Percentiles rank a stretch among this genome's conserved stretches.
Conservation (phyloP, 352 stramenopile genomes). For the Paralagenidium karlingii region DNA sequence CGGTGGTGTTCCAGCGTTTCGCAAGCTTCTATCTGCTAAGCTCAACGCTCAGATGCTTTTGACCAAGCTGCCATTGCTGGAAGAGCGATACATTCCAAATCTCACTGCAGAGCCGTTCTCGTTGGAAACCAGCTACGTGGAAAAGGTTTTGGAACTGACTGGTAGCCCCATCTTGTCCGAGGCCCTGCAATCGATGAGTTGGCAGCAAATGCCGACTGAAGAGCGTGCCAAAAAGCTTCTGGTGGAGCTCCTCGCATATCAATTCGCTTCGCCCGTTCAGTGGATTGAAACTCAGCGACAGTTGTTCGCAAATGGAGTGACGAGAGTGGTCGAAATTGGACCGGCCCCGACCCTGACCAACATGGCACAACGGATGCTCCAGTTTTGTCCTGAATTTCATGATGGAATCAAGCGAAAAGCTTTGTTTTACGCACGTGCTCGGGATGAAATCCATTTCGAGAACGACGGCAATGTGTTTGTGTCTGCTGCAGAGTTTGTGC, state of each 20-base stretch:
- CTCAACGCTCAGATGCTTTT: slow-evolving; percentile 55
- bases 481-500: slow-evolving; percentile 42
- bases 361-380: slow-evolving; percentile 69
- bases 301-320: slow-evolving; percentile 51
- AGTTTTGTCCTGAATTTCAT: no score
- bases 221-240: slow-evolving; percentile 65
- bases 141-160: slow-evolving; percentile 56
- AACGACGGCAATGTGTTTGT: slow-evolving; percentile 40
- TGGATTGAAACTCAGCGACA: slow-evolving; percentile 83
- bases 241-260: slow-evolving; percentile 78
- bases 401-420: slow-evolving; percentile 45
- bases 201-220: slow-evolving; percentile 45
- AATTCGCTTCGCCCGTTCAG: slow-evolving; percentile 82
- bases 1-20: slow-evolving; percentile 68
- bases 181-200: slow-evolving; percentile 55
- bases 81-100: slow-evolving; percentile 81
- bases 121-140: slow-evolving; percentile 59
- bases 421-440: slow-evolving; percentile 75
- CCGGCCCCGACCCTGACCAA: slow-evolving; percentile 69
- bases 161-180: slow-evolving; percentile 56
- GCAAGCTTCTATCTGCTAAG: slow-evolving; percentile 54
- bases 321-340: slow-evolving; percentile 76
- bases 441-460: slow-evolving; percentile 71
- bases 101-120: slow-evolving; percentile 71
- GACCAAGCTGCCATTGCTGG: slow-evolving; percentile 47